A percentile compares a stretch with the other conserved stretches of the same genome.
Conservation (phyloP, 345 rosid genomes). For the Clarkia xantiana region DNA sequence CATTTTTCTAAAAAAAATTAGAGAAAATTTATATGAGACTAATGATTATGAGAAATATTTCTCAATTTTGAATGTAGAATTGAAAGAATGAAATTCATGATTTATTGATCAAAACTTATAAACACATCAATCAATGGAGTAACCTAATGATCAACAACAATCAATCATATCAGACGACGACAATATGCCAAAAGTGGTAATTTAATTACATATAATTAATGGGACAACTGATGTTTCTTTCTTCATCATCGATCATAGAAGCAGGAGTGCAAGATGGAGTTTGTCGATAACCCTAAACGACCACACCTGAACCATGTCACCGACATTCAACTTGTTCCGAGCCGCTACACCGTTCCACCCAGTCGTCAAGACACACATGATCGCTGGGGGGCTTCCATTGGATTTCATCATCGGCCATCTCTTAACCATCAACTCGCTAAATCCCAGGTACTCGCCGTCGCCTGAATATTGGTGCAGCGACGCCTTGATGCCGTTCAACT, state of each 20-base stretch:
- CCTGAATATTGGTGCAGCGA: not conserved
- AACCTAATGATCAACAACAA: too few species aligned
- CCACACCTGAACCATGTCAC: not conserved
- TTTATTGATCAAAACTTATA: too few species aligned
- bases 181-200: too few species aligned
- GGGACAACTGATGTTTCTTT: too few species aligned
- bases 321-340: not conserved
- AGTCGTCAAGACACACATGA: not conserved
- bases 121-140: too few species aligned
- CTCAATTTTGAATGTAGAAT: too few species aligned
- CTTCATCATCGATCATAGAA: constrained; percentile 9
- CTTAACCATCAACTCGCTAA: not conserved
- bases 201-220: too few species aligned
- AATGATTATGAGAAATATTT: too few species aligned
- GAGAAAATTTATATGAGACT: too few species aligned
- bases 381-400: not conserved
- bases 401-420: not conserved
- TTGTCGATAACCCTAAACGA: not conserved
- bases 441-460: not conserved
- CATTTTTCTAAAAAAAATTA: too few species aligned
- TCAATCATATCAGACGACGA: too few species aligned
- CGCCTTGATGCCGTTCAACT: not conserved
- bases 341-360: not conserved
- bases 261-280: not conserved
- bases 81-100: too few species aligned